Evolutionary conservation across 768 basidiomycete genomes (phyloP).

Genomic region (Termitomyces sp.): DNA sequence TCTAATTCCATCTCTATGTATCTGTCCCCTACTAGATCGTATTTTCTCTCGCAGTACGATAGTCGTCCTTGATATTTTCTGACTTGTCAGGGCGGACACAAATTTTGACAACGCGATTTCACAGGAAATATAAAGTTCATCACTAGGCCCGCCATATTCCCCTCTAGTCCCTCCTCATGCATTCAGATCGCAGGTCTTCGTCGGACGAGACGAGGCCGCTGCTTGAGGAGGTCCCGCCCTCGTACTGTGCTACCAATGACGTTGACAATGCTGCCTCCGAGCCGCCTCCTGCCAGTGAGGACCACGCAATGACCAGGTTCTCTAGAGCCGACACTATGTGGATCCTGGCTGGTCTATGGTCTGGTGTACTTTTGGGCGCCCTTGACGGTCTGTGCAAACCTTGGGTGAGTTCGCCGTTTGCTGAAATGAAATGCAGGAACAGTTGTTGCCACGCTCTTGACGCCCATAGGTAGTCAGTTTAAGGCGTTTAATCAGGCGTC

Average conservation of each 20-base stretch:
- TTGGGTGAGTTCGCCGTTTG: background rate
- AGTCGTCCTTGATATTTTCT: slow-evolving; percentile 18
- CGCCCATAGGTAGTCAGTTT: slow-evolving; percentile 85
- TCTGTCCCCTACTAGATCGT: slow-evolving; percentile 15
- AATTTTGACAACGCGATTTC: slow-evolving; percentile 23
- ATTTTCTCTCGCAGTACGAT: slow-evolving; percentile 18
- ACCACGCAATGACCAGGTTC: slow-evolving; percentile 38
- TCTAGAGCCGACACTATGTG: slow-evolving; percentile 56
- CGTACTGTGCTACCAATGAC: slow-evolving; percentile 44
- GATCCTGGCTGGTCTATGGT: slow-evolving; percentile 79
- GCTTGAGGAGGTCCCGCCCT: slow-evolving; percentile 44
- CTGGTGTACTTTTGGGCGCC: slow-evolving; percentile 78
- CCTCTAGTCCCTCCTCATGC: slow-evolving; percentile 36
- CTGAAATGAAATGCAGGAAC: slow-evolving; percentile 48
- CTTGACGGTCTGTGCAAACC: slow-evolving; percentile 61
- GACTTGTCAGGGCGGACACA: slow-evolving; percentile 33
- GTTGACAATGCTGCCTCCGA: slow-evolving; percentile 27
- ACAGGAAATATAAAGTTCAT: slow-evolving; percentile 24
- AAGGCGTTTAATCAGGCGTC: slow-evolving; percentile 75
- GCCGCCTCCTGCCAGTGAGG: slow-evolving; percentile 19
- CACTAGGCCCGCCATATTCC: slow-evolving; percentile 13
- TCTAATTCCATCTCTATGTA: slow-evolving; percentile 33
- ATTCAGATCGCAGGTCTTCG: slow-evolving; percentile 39
- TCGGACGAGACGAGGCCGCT: slow-evolving; percentile 55
- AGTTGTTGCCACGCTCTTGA: slow-evolving; percentile 81